These are phyloP conservation scores for Microstegium vimineum DNA, from an alignment of 176 grass and related monocot genomes.

Conservation along the genomic window DNA sequence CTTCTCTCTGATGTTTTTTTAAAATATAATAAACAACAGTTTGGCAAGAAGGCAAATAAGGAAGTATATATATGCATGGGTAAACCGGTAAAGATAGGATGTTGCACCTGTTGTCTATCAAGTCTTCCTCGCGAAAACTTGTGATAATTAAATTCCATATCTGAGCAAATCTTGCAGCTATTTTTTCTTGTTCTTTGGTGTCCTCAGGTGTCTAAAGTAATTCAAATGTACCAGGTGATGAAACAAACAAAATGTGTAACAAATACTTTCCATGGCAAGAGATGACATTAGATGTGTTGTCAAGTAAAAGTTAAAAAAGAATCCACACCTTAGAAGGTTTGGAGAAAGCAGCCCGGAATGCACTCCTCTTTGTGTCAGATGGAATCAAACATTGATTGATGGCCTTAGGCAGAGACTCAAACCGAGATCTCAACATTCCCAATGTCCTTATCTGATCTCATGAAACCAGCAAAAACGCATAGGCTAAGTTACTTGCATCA, in stretches of 20 bases:
- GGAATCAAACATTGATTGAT: conserved; percentile 80
- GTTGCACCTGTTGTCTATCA: conserved; percentile 68
- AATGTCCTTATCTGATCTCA: conserved; percentile 77
- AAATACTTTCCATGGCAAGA: conserved; percentile 2
- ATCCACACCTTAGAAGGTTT: conserved; percentile 60
- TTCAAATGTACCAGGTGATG: conserved; percentile 3
- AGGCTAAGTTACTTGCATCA: conserved; percentile 20
- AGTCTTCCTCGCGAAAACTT: conserved; percentile 87
- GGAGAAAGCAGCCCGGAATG: conserved; percentile 63
- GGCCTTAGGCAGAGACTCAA: conserved; percentile 60
- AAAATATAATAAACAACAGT: not conserved
- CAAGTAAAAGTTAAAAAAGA: conserved; percentile 25
- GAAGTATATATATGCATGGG: not conserved
- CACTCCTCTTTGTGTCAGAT: conserved; percentile 58
- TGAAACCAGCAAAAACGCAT: conserved; percentile 13
- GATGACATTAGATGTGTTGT: conserved; percentile 8
- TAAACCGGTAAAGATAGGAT: conserved; percentile 13
- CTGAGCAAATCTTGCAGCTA: conserved; percentile 83
- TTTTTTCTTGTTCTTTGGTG: conserved; percentile 55
- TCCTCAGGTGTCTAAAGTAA: conserved; percentile 54
- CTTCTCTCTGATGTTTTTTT: conserved; percentile 55
- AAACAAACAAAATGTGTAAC: not conserved
- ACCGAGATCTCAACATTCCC: conserved; percentile 89
- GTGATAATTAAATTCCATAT: conserved; percentile 98
- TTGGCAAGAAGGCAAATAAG: conserved; percentile 4